Conservation (phyloP, 805 yeast genomes). For the Lipomyces mesembrius region DNA sequence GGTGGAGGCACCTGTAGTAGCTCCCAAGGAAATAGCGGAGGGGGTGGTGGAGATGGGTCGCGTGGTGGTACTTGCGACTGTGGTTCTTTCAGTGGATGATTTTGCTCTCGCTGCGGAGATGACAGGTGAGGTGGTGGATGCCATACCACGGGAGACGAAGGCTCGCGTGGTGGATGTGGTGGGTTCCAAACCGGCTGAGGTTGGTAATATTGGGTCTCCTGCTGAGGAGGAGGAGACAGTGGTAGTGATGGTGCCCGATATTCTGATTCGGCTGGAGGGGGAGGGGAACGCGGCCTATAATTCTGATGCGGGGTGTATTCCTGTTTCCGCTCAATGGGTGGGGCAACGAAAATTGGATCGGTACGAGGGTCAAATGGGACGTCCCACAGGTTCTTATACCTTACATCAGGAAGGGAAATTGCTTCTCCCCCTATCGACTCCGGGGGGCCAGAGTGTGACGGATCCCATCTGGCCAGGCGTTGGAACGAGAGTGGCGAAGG, state of each 20-base stretch:
- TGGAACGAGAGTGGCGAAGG: conserved; percentile 18
- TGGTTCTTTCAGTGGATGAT: neutral
- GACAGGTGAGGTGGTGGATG: conserved; percentile 16
- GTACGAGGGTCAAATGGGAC: conserved; percentile 9
- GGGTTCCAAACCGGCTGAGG: conserved; percentile 9
- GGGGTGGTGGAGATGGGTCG: conserved; percentile 29
- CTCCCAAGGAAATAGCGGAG: conserved; percentile 39
- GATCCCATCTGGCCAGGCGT: conserved; percentile 31
- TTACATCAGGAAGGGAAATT: conserved; percentile 21
- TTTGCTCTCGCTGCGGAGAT: neutral
- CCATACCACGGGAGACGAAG: conserved; percentile 16
- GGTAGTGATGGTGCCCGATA: conserved; percentile 4
- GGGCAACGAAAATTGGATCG: conserved; percentile 28
- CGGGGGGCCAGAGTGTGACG: conserved; percentile 29
- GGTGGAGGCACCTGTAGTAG: conserved; percentile 12
- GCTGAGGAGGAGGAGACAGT: neutral
- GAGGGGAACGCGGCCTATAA: conserved; percentile 12
- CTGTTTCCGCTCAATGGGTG: conserved; percentile 17
- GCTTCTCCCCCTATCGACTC: conserved; percentile 30
- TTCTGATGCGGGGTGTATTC: conserved; percentile 14
- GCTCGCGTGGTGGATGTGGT: conserved; percentile 5
- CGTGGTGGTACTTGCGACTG: conserved; percentile 9
- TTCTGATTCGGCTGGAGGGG: neutral
- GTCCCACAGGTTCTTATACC: conserved; percentile 32
- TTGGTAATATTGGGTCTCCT: neutral